Evolutionary conservation across 139 green algal species (phyloP), one percentile per base, ranked within the genome.

Genomic region (Choricystis sp.): DNA sequence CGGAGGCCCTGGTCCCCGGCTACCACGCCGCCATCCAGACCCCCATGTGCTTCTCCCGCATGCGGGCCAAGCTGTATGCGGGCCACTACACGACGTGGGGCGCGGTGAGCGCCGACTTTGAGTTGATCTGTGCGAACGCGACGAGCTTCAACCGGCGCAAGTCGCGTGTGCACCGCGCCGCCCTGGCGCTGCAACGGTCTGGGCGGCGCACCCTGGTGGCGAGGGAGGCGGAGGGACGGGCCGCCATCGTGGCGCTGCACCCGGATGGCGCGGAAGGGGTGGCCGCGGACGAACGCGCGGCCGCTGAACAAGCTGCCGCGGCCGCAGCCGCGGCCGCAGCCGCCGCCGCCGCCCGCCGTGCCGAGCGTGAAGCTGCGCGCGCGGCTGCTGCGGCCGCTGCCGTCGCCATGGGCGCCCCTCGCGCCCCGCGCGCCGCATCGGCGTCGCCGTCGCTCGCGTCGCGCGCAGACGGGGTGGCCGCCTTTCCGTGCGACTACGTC

Each of bases 81-180:
- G 2, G 59, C 26, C 27, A 68, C 57, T 84, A 83, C 49, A 25
- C 28, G 22, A 71, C 57, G 27, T 85, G 79, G 79, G 49, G 61
- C 25, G 73, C 65, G 22, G 52, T 89, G 40, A 64, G 77, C n/a
- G 67, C 58, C 19, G 82, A 89, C 70, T 80, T 89, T 65, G 76
- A 89, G 67, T 69, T 89, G 4, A 83, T 89, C 57, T 79, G 65
- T 68, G 73, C 27, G 65, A 89, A 89, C 65, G 82, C 81, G 24
- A 72, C 80, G 60, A 66, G 59, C 48, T 89, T 79, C 76, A 89
- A 89, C 68, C 71, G 79, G 56, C 70, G 72, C 64, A 67, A 74
- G 29, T 75, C 56, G 27, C 63, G 67, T 2, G 68, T 89, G n/a
- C 76, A 89, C 68, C 77, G 77, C 58, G 64, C 61, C 28, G 80